phyloP scores from a whole-genome alignment of 2,329 filamentous ascomycete genomes.

The Aureobasidium vineae region DNA sequence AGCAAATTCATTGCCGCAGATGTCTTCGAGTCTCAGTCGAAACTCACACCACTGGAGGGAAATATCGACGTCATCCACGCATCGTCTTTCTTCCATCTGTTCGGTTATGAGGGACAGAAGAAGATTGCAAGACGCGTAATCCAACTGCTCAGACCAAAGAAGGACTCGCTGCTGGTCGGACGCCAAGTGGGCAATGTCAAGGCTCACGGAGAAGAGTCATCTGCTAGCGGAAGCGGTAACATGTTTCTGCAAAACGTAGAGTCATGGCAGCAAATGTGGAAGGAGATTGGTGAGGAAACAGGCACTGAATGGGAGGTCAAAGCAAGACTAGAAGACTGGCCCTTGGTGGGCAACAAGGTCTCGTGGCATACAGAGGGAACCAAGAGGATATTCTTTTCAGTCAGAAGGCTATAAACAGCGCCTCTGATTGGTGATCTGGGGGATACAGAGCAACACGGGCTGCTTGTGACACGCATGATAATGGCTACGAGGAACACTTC shows the following conservation, averaged over 20 bases:
- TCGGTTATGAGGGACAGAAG: constrained; percentile 43
- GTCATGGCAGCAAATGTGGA: constrained; percentile 42
- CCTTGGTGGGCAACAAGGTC: neutral
- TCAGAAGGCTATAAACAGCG: constrained; percentile 11
- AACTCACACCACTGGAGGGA: constrained; percentile 40
- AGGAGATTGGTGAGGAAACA: constrained; percentile 42
- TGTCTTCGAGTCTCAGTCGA: constrained; percentile 35
- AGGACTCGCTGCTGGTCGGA: constrained; percentile 43
- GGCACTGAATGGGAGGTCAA: constrained; percentile 41
- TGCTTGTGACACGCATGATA: neutral
- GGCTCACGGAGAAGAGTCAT: constrained; percentile 27
- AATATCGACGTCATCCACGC: constrained; percentile 46
- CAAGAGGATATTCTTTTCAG: constrained; percentile 21
- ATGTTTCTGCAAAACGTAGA: constrained; percentile 42
- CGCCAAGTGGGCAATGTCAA: constrained; percentile 40
- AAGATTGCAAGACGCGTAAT: constrained; percentile 38
- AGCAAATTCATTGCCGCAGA: constrained; percentile 40
- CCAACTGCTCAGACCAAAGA: constrained; percentile 37
- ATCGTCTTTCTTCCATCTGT: constrained; percentile 48
- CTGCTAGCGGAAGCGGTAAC: constrained; percentile 19
- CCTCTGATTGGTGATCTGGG: neutral
- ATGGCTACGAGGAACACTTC: neutral
- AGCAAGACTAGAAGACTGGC: constrained; percentile 32
- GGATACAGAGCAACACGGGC: neutral
- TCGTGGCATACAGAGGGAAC: constrained; percentile 26